Evolutionary conservation across 768 basidiomycete species (phyloP), one percentile per base, ranked within the genome.

Genomic region (Mycena chlorophos): DNA sequence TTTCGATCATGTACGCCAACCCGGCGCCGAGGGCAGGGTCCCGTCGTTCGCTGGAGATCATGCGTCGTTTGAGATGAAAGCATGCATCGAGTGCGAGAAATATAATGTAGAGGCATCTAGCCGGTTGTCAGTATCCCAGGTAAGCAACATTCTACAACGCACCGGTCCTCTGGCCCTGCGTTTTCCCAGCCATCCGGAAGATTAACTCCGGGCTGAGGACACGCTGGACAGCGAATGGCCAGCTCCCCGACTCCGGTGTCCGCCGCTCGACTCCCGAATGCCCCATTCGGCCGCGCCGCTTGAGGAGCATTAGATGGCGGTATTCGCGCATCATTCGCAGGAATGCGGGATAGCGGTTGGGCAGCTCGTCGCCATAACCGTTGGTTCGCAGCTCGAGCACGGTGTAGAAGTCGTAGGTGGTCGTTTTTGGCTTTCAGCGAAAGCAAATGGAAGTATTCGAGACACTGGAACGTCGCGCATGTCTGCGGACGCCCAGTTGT

Each of bases 341-440:
- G 26, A 69, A 56, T 19, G 52, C 27, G 2, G 27, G 5, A 31
- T 67, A 68, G 3, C 60, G 51, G 38, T 57, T 38, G 64, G 67
- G 48, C 25, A 20, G 53, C 14, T 43, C 19, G 14, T 10, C 22
- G 12, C 19, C n/a, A 20, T 30, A 43, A 10, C 14, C 58, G 31
- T 29, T 19, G n/a, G 19, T 27, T 14, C 19, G 30, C 16, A 12
- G 29, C 25, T 28, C 13, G n/a, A 17, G 47, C 60, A 16, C 57
- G 57, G 57, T 13, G 51, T 4, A 13, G 56, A n/a, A n/a, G 25
- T n/a, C 6, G 20, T 4, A 3, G 55, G 23, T 56, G 58, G 29
- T 63, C n/a, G 58, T 1, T 60, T 63, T 14, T 38, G 29, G 26
- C 51, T 39, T 3, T 43, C 52, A 2, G 57, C 31, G 31, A 34